Conservation (phyloP, 495 filamentous ascomycete genomes). For the Neurospora sp. region DNA sequence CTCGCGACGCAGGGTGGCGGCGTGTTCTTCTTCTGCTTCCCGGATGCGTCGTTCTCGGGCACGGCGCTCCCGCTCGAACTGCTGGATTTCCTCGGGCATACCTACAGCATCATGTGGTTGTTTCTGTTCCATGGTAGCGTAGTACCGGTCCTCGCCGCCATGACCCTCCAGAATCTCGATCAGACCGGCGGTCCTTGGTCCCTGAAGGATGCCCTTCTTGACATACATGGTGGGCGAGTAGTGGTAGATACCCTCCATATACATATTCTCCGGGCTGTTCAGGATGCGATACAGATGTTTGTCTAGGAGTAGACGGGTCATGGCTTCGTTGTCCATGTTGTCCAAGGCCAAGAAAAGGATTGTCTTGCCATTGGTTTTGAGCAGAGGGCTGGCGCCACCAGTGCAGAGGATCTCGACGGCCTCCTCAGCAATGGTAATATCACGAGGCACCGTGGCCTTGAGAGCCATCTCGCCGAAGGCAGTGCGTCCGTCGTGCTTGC, state of each 20-base stretch:
- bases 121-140: constrained; percentile 24
- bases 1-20: constrained; percentile 20
- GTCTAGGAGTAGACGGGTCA: constrained; percentile 23
- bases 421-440: constrained; percentile 22
- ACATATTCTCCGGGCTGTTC: constrained; percentile 33
- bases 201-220: constrained; percentile 23
- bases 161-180: constrained; percentile 23
- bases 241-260: constrained; percentile 25
- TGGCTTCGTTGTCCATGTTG: constrained; percentile 27
- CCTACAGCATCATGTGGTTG: constrained; percentile 31
- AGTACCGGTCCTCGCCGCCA: constrained; percentile 30
- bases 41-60: constrained; percentile 19
- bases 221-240: constrained; percentile 37
- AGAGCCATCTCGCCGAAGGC: constrained; percentile 34
- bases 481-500: constrained; percentile 30
- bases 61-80: constrained; percentile 27
- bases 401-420: constrained; percentile 26
- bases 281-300: constrained; percentile 26
- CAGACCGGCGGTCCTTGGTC: constrained; percentile 8
- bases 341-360: constrained; percentile 33
- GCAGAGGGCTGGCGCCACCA: constrained; percentile 28
- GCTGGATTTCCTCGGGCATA: constrained; percentile 26
- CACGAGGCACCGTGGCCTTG: constrained; percentile 18
- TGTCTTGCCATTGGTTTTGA: constrained; percentile 28
- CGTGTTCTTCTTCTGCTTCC: constrained; percentile 21